Percentiles rank a stretch among this genome's conserved stretches.
Conservation (phyloP, 2,329 filamentous ascomycete species). For the Camillea tinctor region DNA sequence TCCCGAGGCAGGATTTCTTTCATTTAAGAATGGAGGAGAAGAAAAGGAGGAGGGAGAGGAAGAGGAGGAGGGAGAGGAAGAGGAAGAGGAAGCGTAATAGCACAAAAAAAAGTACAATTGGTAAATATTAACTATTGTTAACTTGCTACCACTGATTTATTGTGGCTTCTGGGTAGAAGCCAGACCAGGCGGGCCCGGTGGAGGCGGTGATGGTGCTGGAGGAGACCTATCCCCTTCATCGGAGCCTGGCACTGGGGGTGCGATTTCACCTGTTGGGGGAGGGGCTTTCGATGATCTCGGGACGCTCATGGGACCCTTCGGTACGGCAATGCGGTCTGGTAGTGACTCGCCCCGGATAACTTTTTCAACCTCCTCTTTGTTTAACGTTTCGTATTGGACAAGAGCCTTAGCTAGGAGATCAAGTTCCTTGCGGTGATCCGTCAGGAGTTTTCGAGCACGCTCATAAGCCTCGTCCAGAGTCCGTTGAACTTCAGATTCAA, state of each 20-base stretch:
- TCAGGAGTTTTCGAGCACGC: slow-evolving; percentile 70
- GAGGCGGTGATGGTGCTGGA: slow-evolving; percentile 24
- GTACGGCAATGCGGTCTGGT: slow-evolving; percentile 62
- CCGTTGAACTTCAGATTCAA: slow-evolving; percentile 84
- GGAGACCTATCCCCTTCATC: slow-evolving; percentile 8
- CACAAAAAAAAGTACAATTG: not conserved
- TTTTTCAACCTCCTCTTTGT: slow-evolving; percentile 84
- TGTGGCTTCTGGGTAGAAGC: slow-evolving; percentile 9
- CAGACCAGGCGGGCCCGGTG: slow-evolving; percentile 25
- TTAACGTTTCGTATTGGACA: slow-evolving; percentile 90
- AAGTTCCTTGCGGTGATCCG: slow-evolving; percentile 75
- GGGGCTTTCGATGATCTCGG: slow-evolving; percentile 44
- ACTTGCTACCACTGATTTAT: not conserved
- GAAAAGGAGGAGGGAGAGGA: no score
- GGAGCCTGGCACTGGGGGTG: slow-evolving; percentile 16
- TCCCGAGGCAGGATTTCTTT: not conserved
- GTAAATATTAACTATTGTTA: not conserved
- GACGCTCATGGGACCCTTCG: slow-evolving; percentile 64
- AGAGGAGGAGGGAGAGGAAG: no score
- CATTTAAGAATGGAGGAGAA: not conserved
- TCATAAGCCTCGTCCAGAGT: slow-evolving; percentile 78
- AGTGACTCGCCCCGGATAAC: slow-evolving; percentile 86
- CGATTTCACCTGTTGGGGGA: slow-evolving; percentile 22
- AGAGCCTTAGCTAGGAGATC: slow-evolving; percentile 86
- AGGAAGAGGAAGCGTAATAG: no score